These are phyloP conservation scores for Nepenthes alata DNA, from an alignment of 179 eudicot genomes.

Conservation along the genomic window DNA sequence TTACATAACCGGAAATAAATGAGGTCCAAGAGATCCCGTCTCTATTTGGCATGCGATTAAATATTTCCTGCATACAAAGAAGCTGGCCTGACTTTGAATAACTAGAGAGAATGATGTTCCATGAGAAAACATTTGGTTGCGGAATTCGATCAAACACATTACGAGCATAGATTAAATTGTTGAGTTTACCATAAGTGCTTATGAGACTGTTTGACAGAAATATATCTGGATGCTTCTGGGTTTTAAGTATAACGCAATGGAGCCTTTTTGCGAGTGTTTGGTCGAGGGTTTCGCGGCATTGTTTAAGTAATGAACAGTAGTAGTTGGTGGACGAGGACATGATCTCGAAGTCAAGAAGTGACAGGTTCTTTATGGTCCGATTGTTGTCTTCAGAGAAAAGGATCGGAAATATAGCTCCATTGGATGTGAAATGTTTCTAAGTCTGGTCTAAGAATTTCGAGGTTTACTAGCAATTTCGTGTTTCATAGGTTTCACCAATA, in stretches of 20 bases:
- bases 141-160: slow-evolving; percentile 67
- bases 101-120: slow-evolving; percentile 62
- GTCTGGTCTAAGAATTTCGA: no score
- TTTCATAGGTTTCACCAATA: no score
- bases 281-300: slow-evolving; percentile 45
- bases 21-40: slow-evolving; percentile 90
- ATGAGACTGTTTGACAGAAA: slow-evolving; percentile 55
- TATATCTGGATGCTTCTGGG: slow-evolving; percentile 34
- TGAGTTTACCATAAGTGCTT: slow-evolving; percentile 23
- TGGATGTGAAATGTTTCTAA: no score
- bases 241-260: slow-evolving; percentile 47
- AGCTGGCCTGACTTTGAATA: slow-evolving; percentile 40
- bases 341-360: not conserved
- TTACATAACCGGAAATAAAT: slow-evolving; percentile 64
- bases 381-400: not conserved
- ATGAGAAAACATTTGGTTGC: slow-evolving; percentile 55
- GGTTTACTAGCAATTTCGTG: no score
- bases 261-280: slow-evolving; percentile 43
- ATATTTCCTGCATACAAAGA: slow-evolving; percentile 45
- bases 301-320: slow-evolving; percentile 58
- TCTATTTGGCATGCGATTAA: slow-evolving; percentile 36
- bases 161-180: slow-evolving; percentile 48
- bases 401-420: no score
- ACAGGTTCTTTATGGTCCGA: not conserved
- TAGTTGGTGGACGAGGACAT: slow-evolving; percentile 43